Evolutionary conservation across 75 land plant genomes (phyloP), one percentile per base, ranked within the genome.

Genomic region (Picea sitchensis): DNA sequence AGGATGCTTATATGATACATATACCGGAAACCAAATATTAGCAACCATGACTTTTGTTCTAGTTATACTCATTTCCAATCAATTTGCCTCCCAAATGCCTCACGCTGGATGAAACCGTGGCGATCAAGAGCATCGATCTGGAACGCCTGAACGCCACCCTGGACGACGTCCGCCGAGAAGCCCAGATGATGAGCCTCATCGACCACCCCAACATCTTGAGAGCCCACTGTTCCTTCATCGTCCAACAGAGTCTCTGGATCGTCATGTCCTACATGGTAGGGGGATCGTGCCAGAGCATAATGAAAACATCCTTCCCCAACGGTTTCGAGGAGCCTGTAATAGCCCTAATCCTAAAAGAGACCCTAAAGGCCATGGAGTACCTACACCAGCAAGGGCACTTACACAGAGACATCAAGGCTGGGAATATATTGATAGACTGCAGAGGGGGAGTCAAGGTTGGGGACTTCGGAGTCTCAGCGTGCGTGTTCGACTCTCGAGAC

Each of bases 221-320:
- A 1, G 93, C 99, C 6, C 91, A 92, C 85, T 94, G 99, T 81
- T 94, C 92, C 59, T 96, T 96, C 88, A 89, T 87, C 15, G 95
- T 91, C 32, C 90, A 80, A 62, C 83, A 75, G 58, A 80, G 69
- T 72, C 87, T 96, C 26, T 96, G 99, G 99, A 93, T 96, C 2
- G 99, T 96, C 68, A 96, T 94, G 99, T 97, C 99, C 1, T 96
- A 89, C 87, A 92, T 96, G 99, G 89, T 92, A 15, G 91, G 85
- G 30, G 99, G 99, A 0, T 96, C 99, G 47, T 82, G 93, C 17
- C 90, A 82, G 26, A 85, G 89, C 74, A 94, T 94, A 61, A 94
- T 96, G 80, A 76, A 91, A 20, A 76, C 93, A 4, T 77, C 93
- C 32, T 96, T 76, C 60, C 93, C 95, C 64, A 86, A 83, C 54